Conservation (phyloP, 257 asterid genomes). For the Salvia miltiorrhiza region DNA sequence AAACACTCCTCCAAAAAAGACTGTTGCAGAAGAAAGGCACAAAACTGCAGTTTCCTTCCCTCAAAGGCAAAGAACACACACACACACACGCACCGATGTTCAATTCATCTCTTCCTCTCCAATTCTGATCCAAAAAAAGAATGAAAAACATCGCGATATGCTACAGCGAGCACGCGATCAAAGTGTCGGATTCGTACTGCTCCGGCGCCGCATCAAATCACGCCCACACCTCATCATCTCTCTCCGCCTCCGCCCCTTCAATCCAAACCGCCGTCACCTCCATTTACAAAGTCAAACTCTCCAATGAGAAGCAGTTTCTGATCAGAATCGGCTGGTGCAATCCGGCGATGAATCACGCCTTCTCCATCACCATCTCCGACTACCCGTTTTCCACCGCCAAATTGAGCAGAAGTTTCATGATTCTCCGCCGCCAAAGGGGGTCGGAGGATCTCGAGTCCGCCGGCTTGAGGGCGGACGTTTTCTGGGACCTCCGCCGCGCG, state of each 20-base stretch:
- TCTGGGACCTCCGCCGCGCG: slow-evolving; percentile 72
- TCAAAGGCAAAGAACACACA: slow-evolving; percentile 41
- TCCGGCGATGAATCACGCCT: slow-evolving; percentile 28
- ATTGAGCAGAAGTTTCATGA: slow-evolving; percentile 28
- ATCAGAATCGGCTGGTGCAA: slow-evolving; percentile 57
- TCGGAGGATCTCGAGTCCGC: slow-evolving; percentile 32
- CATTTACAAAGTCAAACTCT: slow-evolving; percentile 48
- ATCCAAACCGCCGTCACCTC: slow-evolving; percentile 44
- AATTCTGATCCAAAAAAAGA: not conserved
- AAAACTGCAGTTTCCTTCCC: slow-evolving; percentile 28
- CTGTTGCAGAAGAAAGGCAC: slow-evolving; percentile 56
- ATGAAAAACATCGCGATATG: slow-evolving; percentile 74
- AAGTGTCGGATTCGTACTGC: slow-evolving; percentile 70
- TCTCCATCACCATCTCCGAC: slow-evolving; percentile 43
- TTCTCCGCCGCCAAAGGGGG: slow-evolving; percentile 35
- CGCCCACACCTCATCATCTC: slow-evolving; percentile 15
- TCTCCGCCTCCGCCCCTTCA: slow-evolving; percentile 29
- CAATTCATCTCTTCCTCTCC: not conserved
- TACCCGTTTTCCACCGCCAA: slow-evolving; percentile 30
- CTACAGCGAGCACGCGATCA: slow-evolving; percentile 66
- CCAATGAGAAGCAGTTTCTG: slow-evolving; percentile 31
- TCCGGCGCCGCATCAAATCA: slow-evolving; percentile 48
- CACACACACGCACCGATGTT: not conserved
- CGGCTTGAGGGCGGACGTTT: slow-evolving; percentile 34
- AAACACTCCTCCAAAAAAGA: slow-evolving; percentile 9